Evolutionary conservation across 257 asterid species (phyloP).

Genomic region (Solanum dulcamara): DNA sequence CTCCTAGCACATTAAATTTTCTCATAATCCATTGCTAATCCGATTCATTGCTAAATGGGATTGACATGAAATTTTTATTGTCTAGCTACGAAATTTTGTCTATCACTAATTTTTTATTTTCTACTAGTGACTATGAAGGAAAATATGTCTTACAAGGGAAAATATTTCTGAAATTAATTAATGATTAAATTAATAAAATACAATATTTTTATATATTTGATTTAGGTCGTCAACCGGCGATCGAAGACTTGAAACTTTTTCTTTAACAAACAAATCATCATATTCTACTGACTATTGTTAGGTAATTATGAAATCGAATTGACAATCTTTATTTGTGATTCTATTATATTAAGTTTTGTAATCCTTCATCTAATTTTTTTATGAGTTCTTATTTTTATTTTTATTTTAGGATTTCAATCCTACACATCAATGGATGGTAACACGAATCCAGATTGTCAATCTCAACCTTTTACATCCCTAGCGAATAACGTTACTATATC

Average conservation of each 20-base stretch:
- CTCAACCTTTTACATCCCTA: not conserved
- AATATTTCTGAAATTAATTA: not conserved
- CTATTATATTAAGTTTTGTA: not conserved
- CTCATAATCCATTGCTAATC: too few species aligned
- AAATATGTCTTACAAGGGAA: too few species aligned
- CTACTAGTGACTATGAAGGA: too few species aligned
- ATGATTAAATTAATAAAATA: not conserved
- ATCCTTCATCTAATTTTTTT: not conserved
- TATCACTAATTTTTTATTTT: too few species aligned
- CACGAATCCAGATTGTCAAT: not conserved
- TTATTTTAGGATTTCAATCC: not conserved
- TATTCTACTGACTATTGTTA: not conserved
- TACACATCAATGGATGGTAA: not conserved
- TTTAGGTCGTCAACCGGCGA: not conserved
- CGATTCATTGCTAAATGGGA: too few species aligned
- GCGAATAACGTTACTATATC: not conserved
- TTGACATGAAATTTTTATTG: too few species aligned
- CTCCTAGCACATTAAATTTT: too few species aligned
- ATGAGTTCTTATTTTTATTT: not conserved
- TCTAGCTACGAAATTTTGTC: too few species aligned
- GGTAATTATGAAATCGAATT: not conserved
- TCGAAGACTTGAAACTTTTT: not conserved
- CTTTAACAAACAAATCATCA: not conserved
- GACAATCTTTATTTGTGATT: not conserved
- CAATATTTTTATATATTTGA: not conserved